Evolutionary conservation across 2,329 filamentous ascomycete species (phyloP), one percentile per base, ranked within the genome.

Genomic region (Ceratocystis colombiana): DNA sequence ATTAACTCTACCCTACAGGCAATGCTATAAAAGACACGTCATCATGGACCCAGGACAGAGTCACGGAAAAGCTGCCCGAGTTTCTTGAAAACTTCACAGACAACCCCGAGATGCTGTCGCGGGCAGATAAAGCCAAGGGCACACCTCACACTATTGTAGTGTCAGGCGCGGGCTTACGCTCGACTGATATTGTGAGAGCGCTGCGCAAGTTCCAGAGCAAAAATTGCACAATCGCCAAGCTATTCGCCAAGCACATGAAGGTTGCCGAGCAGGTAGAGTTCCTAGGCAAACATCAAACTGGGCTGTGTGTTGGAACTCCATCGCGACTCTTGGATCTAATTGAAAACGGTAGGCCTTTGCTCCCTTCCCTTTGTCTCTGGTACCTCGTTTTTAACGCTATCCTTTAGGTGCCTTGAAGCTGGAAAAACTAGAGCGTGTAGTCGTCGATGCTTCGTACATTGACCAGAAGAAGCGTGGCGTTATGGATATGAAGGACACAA

Each of bases 171-270:
- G 94, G 90, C 0, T 79, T 96, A 66, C 82, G 94, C 72, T 91
- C 94, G 3, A 91, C 93, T 17, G 89, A 97, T 72, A 77, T 96
- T 61, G 86, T 88, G 64, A 88, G 89, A 71, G 82, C 85, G 2
- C 78, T 96, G 69, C 84, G 90, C 61, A 85, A 86, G 70, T 93
- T 94, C 71, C 89, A 92, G 73, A 86, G 82, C 64, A 90, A 94
- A 74, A 85, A 90, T 7, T 85, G 82, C 62, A 82, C 84, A 59
- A 86, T 99, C 1, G 88, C 89, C 1, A 99, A 99, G 75, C 79
- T 99, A 72, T 99, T 99, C 75, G 93, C 94, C 41, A 99, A 99
- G 76, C 94, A 99, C 75, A 96, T 99, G 79, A 99, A 99, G 77
- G 77, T 99, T 10, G 84, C 89, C 64, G 93, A 97, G 71, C 89